Percentiles rank a stretch among this genome's conserved stretches.
Conservation (phyloP, 306 rosid genomes). For the Leucaena leucocephala region DNA sequence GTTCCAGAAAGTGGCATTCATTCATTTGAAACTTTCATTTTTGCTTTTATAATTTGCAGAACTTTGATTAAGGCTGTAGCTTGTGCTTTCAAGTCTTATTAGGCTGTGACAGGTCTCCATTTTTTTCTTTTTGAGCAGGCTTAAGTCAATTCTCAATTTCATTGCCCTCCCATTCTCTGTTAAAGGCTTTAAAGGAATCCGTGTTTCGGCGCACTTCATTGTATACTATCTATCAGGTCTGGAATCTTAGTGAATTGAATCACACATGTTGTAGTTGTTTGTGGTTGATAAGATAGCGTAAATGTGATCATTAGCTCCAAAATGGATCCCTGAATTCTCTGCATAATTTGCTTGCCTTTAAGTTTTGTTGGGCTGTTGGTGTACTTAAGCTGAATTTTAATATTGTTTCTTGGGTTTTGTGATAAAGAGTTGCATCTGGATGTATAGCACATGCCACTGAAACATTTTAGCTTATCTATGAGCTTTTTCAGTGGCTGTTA, state of each 20-base stretch:
- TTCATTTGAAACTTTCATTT: conserved; percentile 24
- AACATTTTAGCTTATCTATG: neutral
- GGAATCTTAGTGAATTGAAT: conserved; percentile 29
- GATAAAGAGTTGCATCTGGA: neutral
- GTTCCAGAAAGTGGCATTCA: conserved; percentile 25
- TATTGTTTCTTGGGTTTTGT: conserved; percentile 1
- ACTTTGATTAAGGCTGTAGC: conserved; percentile 13
- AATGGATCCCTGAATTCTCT: neutral
- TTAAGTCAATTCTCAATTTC: conserved; percentile 46
- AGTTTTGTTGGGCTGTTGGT: neutral
- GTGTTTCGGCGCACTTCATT: conserved; percentile 78
- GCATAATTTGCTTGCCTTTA: conserved; percentile 1
- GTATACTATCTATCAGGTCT: conserved; percentile 75
- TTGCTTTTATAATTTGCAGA: conserved; percentile 19
- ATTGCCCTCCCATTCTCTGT: conserved; percentile 52
- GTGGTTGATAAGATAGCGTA: conserved; percentile 17
- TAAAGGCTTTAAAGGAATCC: conserved; percentile 75
- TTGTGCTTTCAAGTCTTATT: conserved; percentile 27
- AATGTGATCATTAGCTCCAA: conserved; percentile 15
- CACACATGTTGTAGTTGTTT: conserved; percentile 16
- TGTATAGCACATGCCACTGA: neutral
- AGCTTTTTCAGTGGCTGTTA: conserved; percentile 7
- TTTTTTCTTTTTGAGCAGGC: conserved; percentile 41
- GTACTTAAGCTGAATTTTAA: neutral
- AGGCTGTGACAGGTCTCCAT: conserved; percentile 34